A percentile compares a stretch with the other conserved stretches of the same genome.
These are phyloP conservation scores for Aspergillus arachidicola DNA, from an alignment of 2,329 filamentous ascomycete species.

Conservation along the genomic window DNA sequence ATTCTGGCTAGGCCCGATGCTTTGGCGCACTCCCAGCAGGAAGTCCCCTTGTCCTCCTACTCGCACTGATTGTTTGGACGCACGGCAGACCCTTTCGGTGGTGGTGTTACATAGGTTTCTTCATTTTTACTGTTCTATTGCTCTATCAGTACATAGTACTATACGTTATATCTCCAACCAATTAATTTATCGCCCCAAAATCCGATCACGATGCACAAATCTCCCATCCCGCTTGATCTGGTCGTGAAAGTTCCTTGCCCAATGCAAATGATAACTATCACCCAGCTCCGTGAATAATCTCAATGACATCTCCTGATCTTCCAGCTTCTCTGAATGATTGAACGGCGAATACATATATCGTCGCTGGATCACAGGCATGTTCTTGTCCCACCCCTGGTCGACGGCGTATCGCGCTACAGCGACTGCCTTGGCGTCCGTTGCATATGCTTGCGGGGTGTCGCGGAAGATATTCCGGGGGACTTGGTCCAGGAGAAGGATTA, in stretches of 20 bases:
- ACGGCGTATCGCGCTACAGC: conserved; percentile 29
- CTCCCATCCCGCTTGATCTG: conserved; percentile 26
- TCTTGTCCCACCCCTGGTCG: conserved; percentile 30
- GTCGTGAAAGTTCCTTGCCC: conserved; percentile 23
- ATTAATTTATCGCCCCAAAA: conserved; percentile 16
- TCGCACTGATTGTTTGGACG: too few species aligned
- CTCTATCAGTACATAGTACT: neutral
- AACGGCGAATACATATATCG: conserved; percentile 41
- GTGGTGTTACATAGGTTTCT: neutral
- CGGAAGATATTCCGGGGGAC: conserved; percentile 43
- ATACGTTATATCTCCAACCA: neutral
- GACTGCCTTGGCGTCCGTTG: conserved; percentile 32
- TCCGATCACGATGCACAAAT: conserved; percentile 29
- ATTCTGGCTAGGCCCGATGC: too few species aligned
- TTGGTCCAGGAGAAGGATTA: conserved; percentile 44
- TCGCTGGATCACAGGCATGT: conserved; percentile 24
- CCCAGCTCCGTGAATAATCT: conserved; percentile 20
- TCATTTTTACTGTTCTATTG: too few species aligned
- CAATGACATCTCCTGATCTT: conserved; percentile 29
- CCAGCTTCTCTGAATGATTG: conserved; percentile 38
- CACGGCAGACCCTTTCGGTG: neutral
- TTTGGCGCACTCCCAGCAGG: too few species aligned
- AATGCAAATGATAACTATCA: conserved; percentile 21
- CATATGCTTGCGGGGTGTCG: conserved; percentile 32
- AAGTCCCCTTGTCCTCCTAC: too few species aligned